Evolutionary conservation across 768 basidiomycete genomes (phyloP).

Genomic region (Suillus lakei): DNA sequence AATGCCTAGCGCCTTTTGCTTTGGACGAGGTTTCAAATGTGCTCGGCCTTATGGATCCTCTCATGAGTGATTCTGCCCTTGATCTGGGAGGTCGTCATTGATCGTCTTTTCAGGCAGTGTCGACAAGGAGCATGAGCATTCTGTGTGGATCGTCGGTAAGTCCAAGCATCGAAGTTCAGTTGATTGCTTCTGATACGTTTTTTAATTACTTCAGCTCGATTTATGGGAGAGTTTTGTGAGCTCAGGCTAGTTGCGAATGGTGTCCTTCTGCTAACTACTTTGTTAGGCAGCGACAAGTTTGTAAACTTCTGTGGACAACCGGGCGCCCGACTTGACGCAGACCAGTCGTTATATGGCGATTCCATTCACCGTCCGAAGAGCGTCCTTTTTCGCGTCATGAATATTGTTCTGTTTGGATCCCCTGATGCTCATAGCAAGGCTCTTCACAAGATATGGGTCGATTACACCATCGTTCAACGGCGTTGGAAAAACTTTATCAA

Average conservation of each 20-base stretch:
- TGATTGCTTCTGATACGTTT: not conserved
- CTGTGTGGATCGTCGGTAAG: not conserved
- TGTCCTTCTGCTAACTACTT: conserved; percentile 15
- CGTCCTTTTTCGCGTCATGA: not conserved
- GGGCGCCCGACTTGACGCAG: conserved; percentile 37
- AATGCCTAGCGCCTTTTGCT: conserved; percentile 43
- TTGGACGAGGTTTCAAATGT: conserved; percentile 41
- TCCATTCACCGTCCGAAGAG: not conserved
- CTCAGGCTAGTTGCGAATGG: conserved; percentile 15
- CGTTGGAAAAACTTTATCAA: conserved; percentile 13
- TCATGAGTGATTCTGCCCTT: conserved; percentile 33
- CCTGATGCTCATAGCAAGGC: conserved; percentile 5
- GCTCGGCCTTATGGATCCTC: conserved; percentile 29
- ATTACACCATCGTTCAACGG: conserved; percentile 7
- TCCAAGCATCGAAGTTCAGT: not conserved
- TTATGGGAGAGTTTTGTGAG: conserved; percentile 4
- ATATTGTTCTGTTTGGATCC: conserved; percentile 8
- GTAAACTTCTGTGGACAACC: conserved; percentile 42
- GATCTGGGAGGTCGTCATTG: not conserved
- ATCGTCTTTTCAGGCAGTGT: not conserved
- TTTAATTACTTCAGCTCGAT: not conserved
- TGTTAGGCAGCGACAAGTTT: conserved; percentile 31
- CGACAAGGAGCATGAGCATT: not conserved
- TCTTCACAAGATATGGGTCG: conserved; percentile 14
- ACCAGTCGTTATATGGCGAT: conserved; percentile 27